These are phyloP conservation scores for Clathrus columnatus DNA, from an alignment of 768 basidiomycete genomes.

Conservation along the genomic window DNA sequence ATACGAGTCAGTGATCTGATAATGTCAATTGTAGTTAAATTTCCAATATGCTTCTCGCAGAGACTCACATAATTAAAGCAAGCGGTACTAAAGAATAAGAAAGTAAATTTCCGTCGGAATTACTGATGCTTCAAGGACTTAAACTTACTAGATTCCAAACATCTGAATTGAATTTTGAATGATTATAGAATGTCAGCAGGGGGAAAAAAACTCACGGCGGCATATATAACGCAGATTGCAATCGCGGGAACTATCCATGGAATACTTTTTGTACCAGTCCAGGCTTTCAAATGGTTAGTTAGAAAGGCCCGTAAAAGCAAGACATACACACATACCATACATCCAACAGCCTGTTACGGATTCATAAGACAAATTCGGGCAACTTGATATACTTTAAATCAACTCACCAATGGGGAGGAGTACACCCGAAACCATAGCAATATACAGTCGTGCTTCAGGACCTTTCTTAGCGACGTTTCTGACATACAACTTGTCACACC, in stretches of 20 bases:
- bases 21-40: neutral
- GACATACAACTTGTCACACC: neutral
- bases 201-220: neutral
- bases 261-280: neutral
- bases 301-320: neutral
- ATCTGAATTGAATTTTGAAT: neutral
- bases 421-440: slow-evolving; percentile 3
- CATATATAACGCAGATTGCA: slow-evolving; percentile 5
- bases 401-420: slow-evolving; percentile 2
- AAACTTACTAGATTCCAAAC: slow-evolving; percentile 6
- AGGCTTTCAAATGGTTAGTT: neutral
- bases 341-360: slow-evolving; percentile 3
- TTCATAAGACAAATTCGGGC: neutral
- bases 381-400: neutral
- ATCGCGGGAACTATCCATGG: neutral
- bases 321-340: neutral
- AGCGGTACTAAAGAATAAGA: neutral
- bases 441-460: slow-evolving; percentile 5
- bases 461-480: slow-evolving; percentile 2
- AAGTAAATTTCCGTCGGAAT: neutral
- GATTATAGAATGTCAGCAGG: neutral
- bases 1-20: slow-evolving; percentile 8
- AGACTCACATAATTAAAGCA: slow-evolving; percentile 6
- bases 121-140: neutral
- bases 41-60: neutral